A percentile compares a stretch with the other conserved stretches of the same genome.
These are phyloP conservation scores for Papiliotrema terrestris DNA, from an alignment of 1,284 basidiomycete genomes.

Conservation along the genomic window DNA sequence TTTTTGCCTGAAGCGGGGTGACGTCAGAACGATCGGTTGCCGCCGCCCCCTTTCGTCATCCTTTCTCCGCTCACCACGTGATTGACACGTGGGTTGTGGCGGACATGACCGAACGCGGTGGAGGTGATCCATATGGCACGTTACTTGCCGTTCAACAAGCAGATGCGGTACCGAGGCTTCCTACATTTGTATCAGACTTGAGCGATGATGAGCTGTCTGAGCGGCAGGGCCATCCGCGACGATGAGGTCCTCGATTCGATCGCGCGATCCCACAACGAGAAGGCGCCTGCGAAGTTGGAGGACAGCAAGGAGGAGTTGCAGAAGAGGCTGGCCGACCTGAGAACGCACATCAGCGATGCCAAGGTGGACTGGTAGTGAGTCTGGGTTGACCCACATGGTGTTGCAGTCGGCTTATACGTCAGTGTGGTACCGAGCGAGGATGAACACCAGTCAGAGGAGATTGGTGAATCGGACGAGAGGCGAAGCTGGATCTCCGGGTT, in stretches of 20 bases:
- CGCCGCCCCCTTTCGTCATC: no score
- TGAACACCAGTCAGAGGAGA: constrained; percentile 82
- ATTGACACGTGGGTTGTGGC: no score
- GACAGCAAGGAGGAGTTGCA: constrained; percentile 23
- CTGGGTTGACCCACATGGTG: no score
- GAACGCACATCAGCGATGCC: constrained; percentile 67
- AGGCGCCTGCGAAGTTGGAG: neutral
- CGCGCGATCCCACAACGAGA: neutral
- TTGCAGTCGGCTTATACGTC: constrained; percentile 3
- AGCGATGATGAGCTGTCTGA: neutral
- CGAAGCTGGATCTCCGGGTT: constrained; percentile 78
- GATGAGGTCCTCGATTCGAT: neutral
- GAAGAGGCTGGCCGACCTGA: constrained; percentile 61
- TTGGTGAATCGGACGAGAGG: constrained; percentile 73
- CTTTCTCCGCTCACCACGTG: no score
- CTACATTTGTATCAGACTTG: no score
- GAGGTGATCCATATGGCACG: neutral
- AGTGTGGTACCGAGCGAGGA: constrained; percentile 78
- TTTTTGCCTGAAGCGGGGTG: no score
- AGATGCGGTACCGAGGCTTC: no score
- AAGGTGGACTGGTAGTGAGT: constrained; percentile 81
- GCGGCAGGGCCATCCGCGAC: neutral
- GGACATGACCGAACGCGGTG: neutral
- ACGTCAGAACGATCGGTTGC: no score
- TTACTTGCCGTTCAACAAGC: neutral